Percentiles rank a stretch among this genome's conserved stretches.
phyloP scores from a whole-genome alignment of 2,329 filamentous ascomycete species.

The Phialemonium atrogriseum region DNA sequence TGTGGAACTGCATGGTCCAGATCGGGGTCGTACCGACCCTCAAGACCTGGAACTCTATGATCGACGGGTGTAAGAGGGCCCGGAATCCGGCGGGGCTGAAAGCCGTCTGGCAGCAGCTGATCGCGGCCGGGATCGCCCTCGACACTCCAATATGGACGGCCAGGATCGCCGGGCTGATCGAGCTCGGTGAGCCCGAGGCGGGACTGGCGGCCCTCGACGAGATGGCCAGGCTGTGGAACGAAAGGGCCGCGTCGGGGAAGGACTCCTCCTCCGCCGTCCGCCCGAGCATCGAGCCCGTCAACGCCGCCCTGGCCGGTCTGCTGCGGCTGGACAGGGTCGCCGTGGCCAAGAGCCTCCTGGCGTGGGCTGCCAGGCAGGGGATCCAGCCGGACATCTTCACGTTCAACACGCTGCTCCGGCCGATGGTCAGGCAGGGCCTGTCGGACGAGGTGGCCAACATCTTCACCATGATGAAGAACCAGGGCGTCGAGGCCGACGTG shows the following conservation, averaged over 20 bases:
- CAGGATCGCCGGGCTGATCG: conserved; percentile 58
- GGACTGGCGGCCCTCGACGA: conserved; percentile 59
- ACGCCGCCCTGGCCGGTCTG: conserved; percentile 60
- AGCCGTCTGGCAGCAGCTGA: conserved; percentile 59
- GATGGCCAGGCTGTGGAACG: conserved; percentile 55
- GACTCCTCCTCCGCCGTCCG: conserved; percentile 33
- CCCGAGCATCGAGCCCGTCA: conserved; percentile 58
- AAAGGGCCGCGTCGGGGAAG: conserved; percentile 15
- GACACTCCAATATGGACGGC: conserved; percentile 63
- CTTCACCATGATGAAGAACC: conserved; percentile 49
- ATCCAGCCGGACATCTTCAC: conserved; percentile 49
- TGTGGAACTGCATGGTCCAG: conserved; percentile 33
- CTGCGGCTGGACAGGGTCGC: conserved; percentile 37
- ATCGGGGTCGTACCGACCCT: conserved; percentile 49
- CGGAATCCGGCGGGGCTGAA: conserved; percentile 53
- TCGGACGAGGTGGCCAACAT: conserved; percentile 40
- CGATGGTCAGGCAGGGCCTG: conserved; percentile 43
- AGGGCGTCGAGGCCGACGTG: conserved; percentile 50
- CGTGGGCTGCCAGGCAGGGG: conserved; percentile 48
- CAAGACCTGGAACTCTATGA: conserved; percentile 64
- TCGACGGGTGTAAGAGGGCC: conserved; percentile 58
- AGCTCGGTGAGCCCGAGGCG: conserved; percentile 39
- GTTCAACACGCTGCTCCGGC: conserved; percentile 62
- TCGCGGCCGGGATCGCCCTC: conserved; percentile 46
- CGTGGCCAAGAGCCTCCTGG: conserved; percentile 45